Conservation (phyloP, 2,329 filamentous ascomycete genomes). For the Beauveria caledonica region DNA sequence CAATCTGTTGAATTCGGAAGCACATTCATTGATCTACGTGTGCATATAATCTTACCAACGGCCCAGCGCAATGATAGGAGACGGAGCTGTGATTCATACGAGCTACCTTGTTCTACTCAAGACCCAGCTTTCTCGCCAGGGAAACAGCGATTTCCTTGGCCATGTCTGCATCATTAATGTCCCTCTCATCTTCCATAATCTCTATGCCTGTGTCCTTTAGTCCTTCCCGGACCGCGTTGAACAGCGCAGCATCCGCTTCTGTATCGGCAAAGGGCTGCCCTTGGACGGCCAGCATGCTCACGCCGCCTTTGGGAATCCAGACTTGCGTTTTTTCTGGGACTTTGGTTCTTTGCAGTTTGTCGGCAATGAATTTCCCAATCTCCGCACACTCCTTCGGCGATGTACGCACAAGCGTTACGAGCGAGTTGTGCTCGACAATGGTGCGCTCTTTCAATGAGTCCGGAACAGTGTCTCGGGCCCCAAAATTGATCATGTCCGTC, state of each 20-base stretch:
- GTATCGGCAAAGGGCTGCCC: constrained; percentile 45
- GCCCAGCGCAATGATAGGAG: too few relatives aligned
- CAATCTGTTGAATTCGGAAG: neutral
- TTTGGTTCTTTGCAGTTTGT: constrained; percentile 38
- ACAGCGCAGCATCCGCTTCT: constrained; percentile 39
- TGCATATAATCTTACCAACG: too few relatives aligned
- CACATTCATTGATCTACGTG: too few relatives aligned
- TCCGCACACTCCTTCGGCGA: constrained; percentile 45
- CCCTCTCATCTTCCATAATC: constrained; percentile 39
- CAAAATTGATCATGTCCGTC: constrained; percentile 58
- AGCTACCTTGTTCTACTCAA: neutral
- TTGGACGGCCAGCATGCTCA: constrained; percentile 50
- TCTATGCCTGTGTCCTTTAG: constrained; percentile 40
- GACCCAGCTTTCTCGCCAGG: constrained; percentile 24
- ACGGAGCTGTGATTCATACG: neutral
- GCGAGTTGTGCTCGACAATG: constrained; percentile 57
- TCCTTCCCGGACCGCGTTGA: constrained; percentile 40
- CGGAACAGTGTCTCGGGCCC: constrained; percentile 46
- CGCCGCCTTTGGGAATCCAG: constrained; percentile 50
- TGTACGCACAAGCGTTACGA: constrained; percentile 59
- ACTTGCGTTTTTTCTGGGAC: constrained; percentile 40
- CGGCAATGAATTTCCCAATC: constrained; percentile 48
- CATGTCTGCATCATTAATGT: constrained; percentile 47
- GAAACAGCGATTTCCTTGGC: constrained; percentile 38
- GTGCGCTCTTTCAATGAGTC: constrained; percentile 40